phyloP scores from a whole-genome alignment of 768 basidiomycete species.

The Stropharia rugosoannulata region DNA sequence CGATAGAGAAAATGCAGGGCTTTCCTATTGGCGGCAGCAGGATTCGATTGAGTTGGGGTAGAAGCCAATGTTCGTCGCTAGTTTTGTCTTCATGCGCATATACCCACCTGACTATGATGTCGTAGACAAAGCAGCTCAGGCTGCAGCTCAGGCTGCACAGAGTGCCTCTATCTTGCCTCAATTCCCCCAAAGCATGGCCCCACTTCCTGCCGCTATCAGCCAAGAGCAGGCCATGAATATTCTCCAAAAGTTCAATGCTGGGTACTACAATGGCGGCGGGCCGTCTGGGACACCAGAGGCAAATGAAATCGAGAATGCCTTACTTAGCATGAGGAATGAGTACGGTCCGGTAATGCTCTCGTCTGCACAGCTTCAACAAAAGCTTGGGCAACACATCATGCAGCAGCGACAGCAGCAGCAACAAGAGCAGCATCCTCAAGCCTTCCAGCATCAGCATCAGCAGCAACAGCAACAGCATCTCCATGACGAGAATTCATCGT shows the following conservation, averaged over 20 bases:
- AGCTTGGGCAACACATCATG: not conserved
- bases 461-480: conserved; percentile 8
- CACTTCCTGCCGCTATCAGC: conserved; percentile 37
- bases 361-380: not conserved
- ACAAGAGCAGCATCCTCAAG: not conserved
- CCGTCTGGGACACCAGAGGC: conserved; percentile 6
- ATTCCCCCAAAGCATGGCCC: conserved; percentile 19
- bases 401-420: conserved; percentile 3
- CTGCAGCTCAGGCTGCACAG: conserved; percentile 82
- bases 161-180: conserved; percentile 63
- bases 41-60: conserved; percentile 90
- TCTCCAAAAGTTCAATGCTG: conserved; percentile 52
- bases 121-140: conserved; percentile 87
- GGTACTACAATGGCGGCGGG: conserved; percentile 24
- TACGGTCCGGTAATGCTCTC: not conserved
- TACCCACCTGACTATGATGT: conserved; percentile 1
- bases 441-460: conserved; percentile 6
- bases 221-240: conserved; percentile 65
- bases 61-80: conserved; percentile 76
- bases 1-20: conserved; percentile 96
- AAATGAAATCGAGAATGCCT: conserved; percentile 17
- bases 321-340: conserved; percentile 10
- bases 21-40: conserved; percentile 92
- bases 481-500: conserved; percentile 12
- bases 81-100: not conserved